These are phyloP conservation scores for Ochetophila trinervis DNA, from an alignment of 306 rosid genomes.

Conservation along the genomic window DNA sequence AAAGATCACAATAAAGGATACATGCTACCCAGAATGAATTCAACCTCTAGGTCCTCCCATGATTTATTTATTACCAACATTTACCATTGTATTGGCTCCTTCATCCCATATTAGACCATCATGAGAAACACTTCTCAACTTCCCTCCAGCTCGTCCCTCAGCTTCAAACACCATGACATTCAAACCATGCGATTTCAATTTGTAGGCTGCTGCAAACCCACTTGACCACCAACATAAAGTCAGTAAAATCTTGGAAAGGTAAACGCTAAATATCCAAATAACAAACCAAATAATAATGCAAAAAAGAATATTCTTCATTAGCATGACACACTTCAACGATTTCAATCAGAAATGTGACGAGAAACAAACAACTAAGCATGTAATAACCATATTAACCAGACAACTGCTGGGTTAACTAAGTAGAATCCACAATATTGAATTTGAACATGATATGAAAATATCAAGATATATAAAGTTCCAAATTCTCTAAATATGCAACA, in stretches of 20 bases:
- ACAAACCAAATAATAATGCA: not conserved
- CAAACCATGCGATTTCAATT: conserved; percentile 75
- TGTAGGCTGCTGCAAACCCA: conserved; percentile 95
- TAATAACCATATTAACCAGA: too few species aligned
- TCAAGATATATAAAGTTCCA: too few species aligned
- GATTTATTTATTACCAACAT: conserved; percentile 2
- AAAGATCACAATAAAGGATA: conserved; percentile 4
- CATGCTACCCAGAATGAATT: conserved; percentile 12
- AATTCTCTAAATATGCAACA: too few species aligned
- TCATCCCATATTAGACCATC: conserved; percentile 87
- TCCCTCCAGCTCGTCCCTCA: conserved; percentile 83
- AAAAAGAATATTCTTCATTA: not conserved
- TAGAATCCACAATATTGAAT: too few species aligned
- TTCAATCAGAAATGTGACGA: too few species aligned
- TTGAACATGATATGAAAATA: too few species aligned
- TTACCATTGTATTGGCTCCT: conserved; percentile 96
- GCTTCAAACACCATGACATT: conserved; percentile 79
- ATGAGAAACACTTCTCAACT: conserved; percentile 66
- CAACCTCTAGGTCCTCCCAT: conserved; percentile 1
- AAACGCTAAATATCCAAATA: not conserved
- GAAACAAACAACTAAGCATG: too few species aligned
- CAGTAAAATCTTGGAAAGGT: conserved; percentile 4
- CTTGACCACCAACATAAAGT: conserved; percentile 34
- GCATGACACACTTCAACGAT: not conserved
- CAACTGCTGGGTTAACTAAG: too few species aligned